A percentile compares a stretch with the other conserved stretches of the same genome.
phyloP scores from a whole-genome alignment of 345 rosid species.

The Tarenaya hassleriana region DNA sequence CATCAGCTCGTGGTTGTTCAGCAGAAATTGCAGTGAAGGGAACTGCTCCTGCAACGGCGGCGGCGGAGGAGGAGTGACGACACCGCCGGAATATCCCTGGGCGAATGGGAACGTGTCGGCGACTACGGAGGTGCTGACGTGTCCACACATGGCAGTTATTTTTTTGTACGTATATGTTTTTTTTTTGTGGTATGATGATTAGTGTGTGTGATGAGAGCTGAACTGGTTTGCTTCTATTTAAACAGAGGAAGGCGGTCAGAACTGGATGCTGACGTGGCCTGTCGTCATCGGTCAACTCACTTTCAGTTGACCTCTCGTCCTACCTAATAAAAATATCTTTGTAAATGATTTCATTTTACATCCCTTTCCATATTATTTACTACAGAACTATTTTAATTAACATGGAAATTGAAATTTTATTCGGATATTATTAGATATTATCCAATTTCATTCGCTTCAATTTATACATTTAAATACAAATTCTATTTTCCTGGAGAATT shows the following conservation, averaged over 20 bases:
- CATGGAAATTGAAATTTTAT: too few species aligned
- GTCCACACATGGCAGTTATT: conserved; percentile 36
- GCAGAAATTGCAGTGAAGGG: conserved; percentile 30
- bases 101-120: conserved; percentile 21
- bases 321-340: too few species aligned
- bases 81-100: conserved; percentile 22
- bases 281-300: conserved; percentile 21
- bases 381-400: too few species aligned
- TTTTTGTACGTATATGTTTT: conserved; percentile 5
- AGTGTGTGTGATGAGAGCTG: conserved; percentile 16
- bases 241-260: conserved; percentile 11
- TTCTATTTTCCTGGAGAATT: too few species aligned
- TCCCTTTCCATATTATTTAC: too few species aligned
- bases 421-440: too few species aligned
- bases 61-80: conserved; percentile 23
- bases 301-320: conserved; percentile 61
- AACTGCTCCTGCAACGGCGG: conserved; percentile 30
- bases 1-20: conserved; percentile 29
- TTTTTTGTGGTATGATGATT: not conserved
- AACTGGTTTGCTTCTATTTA: conserved; percentile 31
- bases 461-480: too few species aligned
- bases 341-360: too few species aligned
- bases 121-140: conserved; percentile 24
- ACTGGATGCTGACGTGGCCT: conserved; percentile 32
- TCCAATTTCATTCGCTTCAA: too few species aligned